Evolutionary conservation across 2,329 filamentous ascomycete species (phyloP).

Genomic region (Tolypocladium capitatum): DNA sequence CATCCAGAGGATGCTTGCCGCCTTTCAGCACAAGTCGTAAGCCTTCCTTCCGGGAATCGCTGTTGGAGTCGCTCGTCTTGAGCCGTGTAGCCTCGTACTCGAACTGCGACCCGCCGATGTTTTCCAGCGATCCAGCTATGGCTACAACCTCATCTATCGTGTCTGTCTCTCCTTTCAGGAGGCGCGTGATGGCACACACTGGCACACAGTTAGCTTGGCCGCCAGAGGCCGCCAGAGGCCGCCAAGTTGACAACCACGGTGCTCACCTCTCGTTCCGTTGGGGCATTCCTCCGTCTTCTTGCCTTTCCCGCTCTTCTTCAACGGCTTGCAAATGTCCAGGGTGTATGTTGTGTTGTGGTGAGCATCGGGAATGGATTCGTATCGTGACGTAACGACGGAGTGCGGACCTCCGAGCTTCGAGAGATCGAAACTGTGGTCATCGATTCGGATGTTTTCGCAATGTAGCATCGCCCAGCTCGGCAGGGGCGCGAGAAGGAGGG

Average conservation of each 20-base stretch:
- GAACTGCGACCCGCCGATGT: constrained; percentile 43
- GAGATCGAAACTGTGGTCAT: constrained; percentile 51
- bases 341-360: constrained; percentile 65
- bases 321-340: constrained; percentile 57
- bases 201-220: not conserved
- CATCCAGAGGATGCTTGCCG: constrained; percentile 40
- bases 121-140: constrained; percentile 58
- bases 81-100: constrained; percentile 55
- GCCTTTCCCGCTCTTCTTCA: constrained; percentile 48
- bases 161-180: constrained; percentile 35
- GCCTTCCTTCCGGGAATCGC: constrained; percentile 58
- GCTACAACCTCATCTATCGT: constrained; percentile 47
- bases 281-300: constrained; percentile 50
- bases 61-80: constrained; percentile 47
- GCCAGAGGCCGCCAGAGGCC: not conserved
- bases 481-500: constrained; percentile 18
- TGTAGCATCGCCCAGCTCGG: constrained; percentile 37
- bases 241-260: not conserved
- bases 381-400: constrained; percentile 48
- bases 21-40: constrained; percentile 54
- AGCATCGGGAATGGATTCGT: constrained; percentile 36
- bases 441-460: constrained; percentile 48
- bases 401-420: constrained; percentile 51
- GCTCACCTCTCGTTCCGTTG: constrained; percentile 51
- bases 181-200: constrained; percentile 66